Conservation (phyloP, 1,139 yeast genomes). For the Pichia sp. region DNA sequence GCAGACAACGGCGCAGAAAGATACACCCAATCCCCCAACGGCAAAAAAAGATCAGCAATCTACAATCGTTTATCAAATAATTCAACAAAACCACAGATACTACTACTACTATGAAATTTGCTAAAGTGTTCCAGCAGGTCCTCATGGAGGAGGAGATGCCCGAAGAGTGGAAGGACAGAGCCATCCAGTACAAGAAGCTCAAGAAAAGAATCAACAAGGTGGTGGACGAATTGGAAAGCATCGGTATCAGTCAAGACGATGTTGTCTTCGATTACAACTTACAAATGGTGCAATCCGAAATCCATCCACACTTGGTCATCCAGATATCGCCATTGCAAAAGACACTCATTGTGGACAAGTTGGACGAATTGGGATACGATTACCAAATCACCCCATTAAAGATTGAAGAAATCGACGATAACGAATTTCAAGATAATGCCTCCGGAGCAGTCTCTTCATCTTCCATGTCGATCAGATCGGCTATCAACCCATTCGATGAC, state of each 20-base stretch:
- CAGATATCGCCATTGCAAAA: conserved; percentile 22
- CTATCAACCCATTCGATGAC: conserved; percentile 28
- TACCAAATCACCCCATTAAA: conserved; percentile 29
- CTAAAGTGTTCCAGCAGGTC: conserved; percentile 64
- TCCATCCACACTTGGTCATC: conserved; percentile 25
- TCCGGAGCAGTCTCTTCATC: background rate
- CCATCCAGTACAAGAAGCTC: conserved; percentile 68
- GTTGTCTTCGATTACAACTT: conserved; percentile 25
- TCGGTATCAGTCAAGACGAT: conserved; percentile 52
- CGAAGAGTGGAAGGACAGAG: conserved; percentile 64
- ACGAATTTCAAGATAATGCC: background rate
- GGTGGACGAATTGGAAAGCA: conserved; percentile 53
- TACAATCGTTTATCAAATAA: too few relatives aligned
- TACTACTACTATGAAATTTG: conserved; percentile 57
- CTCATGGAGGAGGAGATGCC: conserved; percentile 63
- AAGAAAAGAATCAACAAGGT: conserved; percentile 65
- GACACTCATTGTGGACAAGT: conserved; percentile 21
- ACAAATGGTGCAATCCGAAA: conserved; percentile 18
- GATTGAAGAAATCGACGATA: conserved; percentile 28
- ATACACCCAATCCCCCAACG: too few relatives aligned
- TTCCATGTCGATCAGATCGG: conserved; percentile 10
- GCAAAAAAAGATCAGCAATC: too few relatives aligned
- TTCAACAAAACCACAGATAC: too few relatives aligned
- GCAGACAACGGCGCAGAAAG: too few relatives aligned
- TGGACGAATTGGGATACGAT: conserved; percentile 22